Conservation (phyloP, 2,329 filamentous ascomycete genomes). For the Arthrobotrys pseudoclavata region DNA sequence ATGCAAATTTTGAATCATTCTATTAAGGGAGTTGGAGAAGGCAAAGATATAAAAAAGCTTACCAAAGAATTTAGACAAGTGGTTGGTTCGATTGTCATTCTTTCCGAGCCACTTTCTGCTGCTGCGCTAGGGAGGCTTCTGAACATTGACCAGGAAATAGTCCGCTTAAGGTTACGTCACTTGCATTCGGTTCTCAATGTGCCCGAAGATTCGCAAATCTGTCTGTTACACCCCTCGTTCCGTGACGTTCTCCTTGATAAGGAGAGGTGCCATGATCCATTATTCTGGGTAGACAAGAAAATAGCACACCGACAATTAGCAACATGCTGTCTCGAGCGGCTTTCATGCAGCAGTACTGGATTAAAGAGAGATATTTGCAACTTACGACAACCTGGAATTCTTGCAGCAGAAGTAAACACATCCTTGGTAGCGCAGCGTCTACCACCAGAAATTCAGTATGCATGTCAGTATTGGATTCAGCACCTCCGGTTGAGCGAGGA, state of each 20-base stretch:
- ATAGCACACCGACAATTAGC: background rate
- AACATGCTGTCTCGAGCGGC: background rate
- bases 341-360: background rate
- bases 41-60: background rate
- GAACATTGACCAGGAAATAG: background rate
- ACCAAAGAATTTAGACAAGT: background rate
- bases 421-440: background rate
- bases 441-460: slow-evolving; percentile 2
- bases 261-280: no score
- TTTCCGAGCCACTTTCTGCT: background rate
- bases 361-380: slow-evolving; percentile 6
- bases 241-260: slow-evolving; percentile 5
- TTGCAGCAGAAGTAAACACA: slow-evolving; percentile 10
- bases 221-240: background rate
- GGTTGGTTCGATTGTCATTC: background rate
- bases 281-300: slow-evolving; percentile 6
- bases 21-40: background rate
- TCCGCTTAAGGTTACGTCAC: background rate
- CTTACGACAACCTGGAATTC: slow-evolving; percentile 29
- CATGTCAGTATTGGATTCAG: slow-evolving; percentile 1
- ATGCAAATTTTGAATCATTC: slow-evolving; percentile 21
- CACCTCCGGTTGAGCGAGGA: slow-evolving; percentile 9
- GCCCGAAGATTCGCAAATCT: background rate
- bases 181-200: slow-evolving; percentile 17
- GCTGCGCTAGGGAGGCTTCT: background rate